Base-by-base conservation (phyloP, 2,329 filamentous ascomycete species). In the Aspergillus transmontanensis region DNA sequence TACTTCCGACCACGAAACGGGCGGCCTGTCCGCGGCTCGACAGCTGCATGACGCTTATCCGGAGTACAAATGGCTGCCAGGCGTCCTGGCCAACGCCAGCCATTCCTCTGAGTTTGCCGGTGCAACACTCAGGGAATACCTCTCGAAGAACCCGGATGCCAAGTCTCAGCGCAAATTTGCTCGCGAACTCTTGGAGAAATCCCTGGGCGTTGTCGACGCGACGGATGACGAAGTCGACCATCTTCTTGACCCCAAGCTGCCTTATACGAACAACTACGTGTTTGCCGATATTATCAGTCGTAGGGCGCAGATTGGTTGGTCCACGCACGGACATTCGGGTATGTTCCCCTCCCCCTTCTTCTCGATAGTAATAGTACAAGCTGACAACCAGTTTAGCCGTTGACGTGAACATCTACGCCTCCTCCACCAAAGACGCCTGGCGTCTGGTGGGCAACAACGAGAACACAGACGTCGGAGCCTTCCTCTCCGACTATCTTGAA, bases 1-100 rank as follows among this genome's bases (percentile, higher is more conserved):
- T 64, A 99, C 95, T 3, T 96, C 92, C 63, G 95, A 99, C 78
- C 95, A 99, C 76, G 95, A 99, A 77, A 99, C 95, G 0, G 95
- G 95, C 32, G 95, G 95, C 50, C 84, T 99, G 3, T 85, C 93
- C 2, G 87, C 90, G 21, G 94, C 94, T 30, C 86, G 92, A 70
- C 95, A 92, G 77, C 80, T 88, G 36, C 81, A 87, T 71, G 69
- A 83, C 46, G 76, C 82, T 26, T 92, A 92, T 70, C 88, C 89
- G 1, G 81, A 88, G 45, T 91, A 91, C 74, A 80, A 84, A 59
- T 99, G 95, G 95, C 91, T 92, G 72, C 95, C 95, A 1, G 82
- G 86, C 48, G 89, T 91, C 21, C 87, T 99, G 3, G 90, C 90
- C 69, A 94, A 94, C 66, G 90, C 91, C 9, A 93, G 90, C 14